Conservation (phyloP, 306 rosid species). For the Lathyrus oleraceus region DNA sequence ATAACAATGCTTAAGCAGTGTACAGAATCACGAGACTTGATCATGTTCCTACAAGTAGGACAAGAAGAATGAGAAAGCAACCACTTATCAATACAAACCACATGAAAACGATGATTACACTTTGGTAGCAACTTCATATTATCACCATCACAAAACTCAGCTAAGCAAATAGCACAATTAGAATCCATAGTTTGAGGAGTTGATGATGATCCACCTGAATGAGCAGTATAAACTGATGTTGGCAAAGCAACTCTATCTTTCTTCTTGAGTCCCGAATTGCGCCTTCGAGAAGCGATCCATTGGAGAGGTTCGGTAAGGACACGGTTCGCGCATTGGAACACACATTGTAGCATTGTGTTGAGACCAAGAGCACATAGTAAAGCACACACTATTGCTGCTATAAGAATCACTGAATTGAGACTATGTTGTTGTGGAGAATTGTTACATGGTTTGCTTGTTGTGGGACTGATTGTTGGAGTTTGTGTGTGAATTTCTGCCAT, state of each 20-base stretch:
- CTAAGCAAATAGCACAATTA: conserved; percentile 61
- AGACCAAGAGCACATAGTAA: conserved; percentile 74
- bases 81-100: conserved; percentile 77
- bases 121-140: conserved; percentile 57
- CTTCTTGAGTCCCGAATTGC: conserved; percentile 70
- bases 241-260: conserved; percentile 71
- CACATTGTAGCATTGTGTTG: conserved; percentile 63
- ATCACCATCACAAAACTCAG: conserved; percentile 62
- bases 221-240: conserved; percentile 42
- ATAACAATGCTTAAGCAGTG: conserved; percentile 29
- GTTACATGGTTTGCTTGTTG: conserved; percentile 26
- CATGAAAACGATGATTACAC: conserved; percentile 71
- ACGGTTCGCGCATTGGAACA: conserved; percentile 60
- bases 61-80: conserved; percentile 71
- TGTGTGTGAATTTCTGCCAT: conserved; percentile 43
- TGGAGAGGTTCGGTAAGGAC: conserved; percentile 47
- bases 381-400: conserved; percentile 67
- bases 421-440: conserved; percentile 19
- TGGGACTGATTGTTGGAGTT: conserved; percentile 38
- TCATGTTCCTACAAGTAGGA: conserved; percentile 67
- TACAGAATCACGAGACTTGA: conserved; percentile 30
- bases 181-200: conserved; percentile 18
- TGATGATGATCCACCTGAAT: conserved; percentile 13
- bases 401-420: conserved; percentile 43
- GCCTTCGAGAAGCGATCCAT: conserved; percentile 54